These are phyloP conservation scores for Ceratobasidium papillatum DNA, from an alignment of 1,284 basidiomycete species.

Conservation along the genomic window DNA sequence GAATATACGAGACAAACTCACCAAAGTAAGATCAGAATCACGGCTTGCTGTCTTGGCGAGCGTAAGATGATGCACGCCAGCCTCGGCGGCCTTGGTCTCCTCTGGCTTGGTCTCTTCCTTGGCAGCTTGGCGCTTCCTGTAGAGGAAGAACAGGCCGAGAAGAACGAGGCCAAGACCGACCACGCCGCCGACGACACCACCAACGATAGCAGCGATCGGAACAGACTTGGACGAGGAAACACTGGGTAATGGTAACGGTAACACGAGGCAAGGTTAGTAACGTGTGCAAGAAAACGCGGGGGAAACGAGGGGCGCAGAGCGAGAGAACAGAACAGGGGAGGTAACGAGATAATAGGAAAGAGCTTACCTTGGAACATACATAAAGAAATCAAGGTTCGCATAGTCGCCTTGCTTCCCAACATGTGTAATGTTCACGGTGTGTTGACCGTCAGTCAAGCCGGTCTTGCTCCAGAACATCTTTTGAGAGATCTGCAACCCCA, in stretches of 20 bases:
- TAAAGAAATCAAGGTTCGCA: constrained; percentile 18
- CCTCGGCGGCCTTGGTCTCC: neutral
- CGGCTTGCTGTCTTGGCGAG: neutral
- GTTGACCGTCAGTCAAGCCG: neutral
- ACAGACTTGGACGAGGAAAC: neutral
- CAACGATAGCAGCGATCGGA: neutral
- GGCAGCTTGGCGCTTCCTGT: neutral
- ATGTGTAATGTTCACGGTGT: constrained; percentile 3
- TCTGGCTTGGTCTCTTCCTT: neutral
- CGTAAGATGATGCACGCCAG: neutral
- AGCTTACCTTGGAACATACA: constrained; percentile 13
- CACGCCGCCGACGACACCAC: neutral
- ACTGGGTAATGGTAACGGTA: neutral
- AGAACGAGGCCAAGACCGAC: neutral
- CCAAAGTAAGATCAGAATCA: neutral
- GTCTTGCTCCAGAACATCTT: constrained; percentile 13
- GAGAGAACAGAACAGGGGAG: too few species aligned
- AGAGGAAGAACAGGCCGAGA: neutral
- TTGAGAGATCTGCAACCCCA: constrained; percentile 16
- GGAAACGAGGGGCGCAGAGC: neutral
- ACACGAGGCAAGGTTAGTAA: too few species aligned
- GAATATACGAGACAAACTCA: neutral
- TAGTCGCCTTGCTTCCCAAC: neutral
- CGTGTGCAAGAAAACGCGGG: too few species aligned
- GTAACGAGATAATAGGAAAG: too few species aligned